Evolutionary conservation across 1,284 basidiomycete genomes (phyloP).

Genomic region (Prillingera fragicola): DNA sequence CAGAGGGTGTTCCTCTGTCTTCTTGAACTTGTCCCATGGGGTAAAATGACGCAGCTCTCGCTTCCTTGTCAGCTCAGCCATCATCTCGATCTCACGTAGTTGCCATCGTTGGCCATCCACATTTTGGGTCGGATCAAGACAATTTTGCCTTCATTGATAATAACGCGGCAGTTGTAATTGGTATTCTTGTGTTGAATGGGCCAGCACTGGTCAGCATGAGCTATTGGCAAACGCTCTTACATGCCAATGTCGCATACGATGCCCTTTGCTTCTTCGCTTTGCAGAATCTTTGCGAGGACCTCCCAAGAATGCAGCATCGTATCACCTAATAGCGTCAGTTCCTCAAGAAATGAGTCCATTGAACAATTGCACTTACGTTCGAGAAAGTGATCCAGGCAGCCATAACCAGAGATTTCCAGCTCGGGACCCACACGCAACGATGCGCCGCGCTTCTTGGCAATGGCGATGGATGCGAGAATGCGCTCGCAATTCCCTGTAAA

Average conservation of each 20-base stretch:
- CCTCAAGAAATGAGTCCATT: no score
- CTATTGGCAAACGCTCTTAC: conserved; percentile 55
- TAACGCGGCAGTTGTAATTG: conserved; percentile 91
- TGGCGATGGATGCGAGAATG: conserved; percentile 78
- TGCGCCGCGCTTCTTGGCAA: conserved; percentile 84
- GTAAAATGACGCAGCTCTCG: conserved; percentile 94
- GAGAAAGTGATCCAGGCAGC: conserved; percentile 80
- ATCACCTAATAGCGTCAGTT: conserved; percentile 58
- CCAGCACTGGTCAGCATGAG: conserved; percentile 52
- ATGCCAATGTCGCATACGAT: conserved; percentile 93
- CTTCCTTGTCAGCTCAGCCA: conserved; percentile 20
- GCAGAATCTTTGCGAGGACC: conserved; percentile 75
- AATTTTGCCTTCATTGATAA: conserved; percentile 79
- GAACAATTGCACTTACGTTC: conserved; percentile 45
- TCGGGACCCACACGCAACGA: conserved; percentile 94
- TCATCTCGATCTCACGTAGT: conserved; percentile 57
- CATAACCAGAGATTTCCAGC: conserved; percentile 95
- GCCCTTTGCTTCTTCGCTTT: conserved; percentile 66
- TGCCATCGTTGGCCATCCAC: conserved; percentile 99
- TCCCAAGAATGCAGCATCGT: conserved; percentile 96
- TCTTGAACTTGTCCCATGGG: conserved; percentile 82
- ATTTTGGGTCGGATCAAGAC: conserved; percentile 94
- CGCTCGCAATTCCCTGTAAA: conserved; percentile 90
- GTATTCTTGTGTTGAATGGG: conserved; percentile 94
- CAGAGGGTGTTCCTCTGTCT: conserved; percentile 83